phyloP scores from a whole-genome alignment of 805 yeast genomes.

The Phaffomyces antillensis region DNA sequence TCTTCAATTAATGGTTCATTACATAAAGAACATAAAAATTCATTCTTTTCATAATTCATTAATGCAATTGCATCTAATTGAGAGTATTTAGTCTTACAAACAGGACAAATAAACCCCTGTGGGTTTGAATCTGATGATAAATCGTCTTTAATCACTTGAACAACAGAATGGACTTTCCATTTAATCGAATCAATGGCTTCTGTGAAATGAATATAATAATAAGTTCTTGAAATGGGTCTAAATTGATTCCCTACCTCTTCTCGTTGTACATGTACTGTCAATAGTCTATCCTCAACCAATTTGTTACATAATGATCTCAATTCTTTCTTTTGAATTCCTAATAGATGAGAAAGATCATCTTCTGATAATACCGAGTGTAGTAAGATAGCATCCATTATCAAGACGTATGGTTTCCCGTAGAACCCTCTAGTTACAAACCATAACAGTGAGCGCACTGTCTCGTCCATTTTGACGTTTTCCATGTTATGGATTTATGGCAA shows the following conservation, averaged over 20 bases:
- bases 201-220: constrained; percentile 81
- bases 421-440: constrained; percentile 82
- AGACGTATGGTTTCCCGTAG: constrained; percentile 75
- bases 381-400: constrained; percentile 80
- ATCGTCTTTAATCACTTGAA: constrained; percentile 70
- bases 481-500: too few relatives aligned
- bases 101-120: constrained; percentile 88
- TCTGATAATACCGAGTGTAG: constrained; percentile 88
- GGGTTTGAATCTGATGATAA: constrained; percentile 82
- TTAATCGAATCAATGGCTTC: constrained; percentile 94
- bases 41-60: constrained; percentile 70
- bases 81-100: constrained; percentile 73
- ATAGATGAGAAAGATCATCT: constrained; percentile 76
- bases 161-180: constrained; percentile 91
- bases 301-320: constrained; percentile 75
- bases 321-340: constrained; percentile 83
- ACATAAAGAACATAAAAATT: constrained; percentile 81
- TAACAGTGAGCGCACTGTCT: constrained; percentile 40
- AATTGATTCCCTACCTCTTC: constrained; percentile 51
- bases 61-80: constrained; percentile 84
- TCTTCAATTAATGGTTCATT: constrained; percentile 75
- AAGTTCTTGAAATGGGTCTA: constrained; percentile 67
- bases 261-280: constrained; percentile 65
- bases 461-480: constrained; percentile 25
- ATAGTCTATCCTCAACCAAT: constrained; percentile 75